Evolutionary conservation across 768 basidiomycete species (phyloP), one percentile per base, ranked within the genome.

Genomic region (Phallus indusiatus): DNA sequence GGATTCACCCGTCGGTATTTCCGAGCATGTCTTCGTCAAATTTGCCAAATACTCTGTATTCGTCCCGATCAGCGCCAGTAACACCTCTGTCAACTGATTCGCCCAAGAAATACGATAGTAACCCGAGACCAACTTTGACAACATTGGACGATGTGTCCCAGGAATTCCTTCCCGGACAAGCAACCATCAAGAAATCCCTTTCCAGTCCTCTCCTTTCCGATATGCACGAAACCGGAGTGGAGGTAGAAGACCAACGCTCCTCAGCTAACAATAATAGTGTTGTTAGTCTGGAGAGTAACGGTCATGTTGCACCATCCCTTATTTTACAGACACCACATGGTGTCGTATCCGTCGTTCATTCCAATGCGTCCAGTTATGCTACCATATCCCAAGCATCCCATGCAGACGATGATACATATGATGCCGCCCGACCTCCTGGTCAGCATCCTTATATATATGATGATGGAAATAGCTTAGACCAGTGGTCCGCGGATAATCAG

Each of bases 131-230:
- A 51, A 50, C 17, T 21, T 17, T 33, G 49, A 51, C 50, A 36
- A 42, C 57, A n/a, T 51, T 37, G 7, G 57, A 24, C 21, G 57
- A 59, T 33, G 57, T n/a, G 14, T 17, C 57, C 9, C 48, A 33
- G 4, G 57, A 52, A 18, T 52, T 59, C 35, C n/a, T 59, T 16
- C 49, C 49, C 35, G 57, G 57, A 17, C 57, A 59, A 18, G 50
- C 57, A 2, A 59, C 57, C 21, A 59, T 59, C 49, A n/a, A 47
- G 48, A 59, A 59, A 35, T 51, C 33, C 33, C 34, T 59, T 22
- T 59, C 57, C 57, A 59, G 57, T 34, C 57, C 57, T 24, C 57
- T 59, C 4, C 28, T 59, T n/a, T 59, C 57, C n/a, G 57, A 59
- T 42, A 21, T 59, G 57, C 57, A 59, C 20, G 57, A 59, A 35